Conservation (phyloP, 2,329 filamentous ascomycete genomes). For the Pestalotiopsis fici region DNA sequence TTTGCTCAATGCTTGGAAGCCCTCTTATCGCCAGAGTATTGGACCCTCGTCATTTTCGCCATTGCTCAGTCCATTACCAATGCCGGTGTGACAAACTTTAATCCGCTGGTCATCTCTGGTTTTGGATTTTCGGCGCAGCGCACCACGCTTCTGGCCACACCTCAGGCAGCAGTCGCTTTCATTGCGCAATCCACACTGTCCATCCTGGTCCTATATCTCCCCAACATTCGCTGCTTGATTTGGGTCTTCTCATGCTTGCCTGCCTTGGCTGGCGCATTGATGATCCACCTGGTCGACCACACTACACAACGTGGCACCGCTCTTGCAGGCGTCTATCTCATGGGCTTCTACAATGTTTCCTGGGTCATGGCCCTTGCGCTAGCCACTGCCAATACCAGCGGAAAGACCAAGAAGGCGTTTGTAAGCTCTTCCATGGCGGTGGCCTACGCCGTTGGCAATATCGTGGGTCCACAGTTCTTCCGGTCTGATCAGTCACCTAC, state of each 20-base stretch:
- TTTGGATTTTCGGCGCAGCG: constrained; percentile 30
- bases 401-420: background rate
- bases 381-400: background rate
- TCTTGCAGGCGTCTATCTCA: constrained; percentile 30
- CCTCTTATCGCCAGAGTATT: background rate
- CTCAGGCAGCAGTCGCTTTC: constrained; percentile 33
- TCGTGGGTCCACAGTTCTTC: background rate
- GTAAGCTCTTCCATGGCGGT: background rate
- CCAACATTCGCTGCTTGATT: constrained; percentile 30
- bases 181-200: constrained; percentile 23
- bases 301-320: constrained; percentile 21
- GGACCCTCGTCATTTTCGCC: background rate
- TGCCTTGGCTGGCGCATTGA: constrained; percentile 24
- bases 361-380: background rate
- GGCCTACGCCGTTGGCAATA: background rate
- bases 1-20: background rate
- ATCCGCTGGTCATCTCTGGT: constrained; percentile 62
- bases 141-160: constrained; percentile 31
- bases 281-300: constrained; percentile 24
- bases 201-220: constrained; percentile 24
- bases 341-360: constrained; percentile 23
- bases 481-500: background rate
- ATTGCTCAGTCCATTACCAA: constrained; percentile 68
- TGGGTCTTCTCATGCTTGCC: constrained; percentile 25
- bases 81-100: constrained; percentile 67